A percentile compares a stretch with the other conserved stretches of the same genome.
Evolutionary conservation across 2,329 filamentous ascomycete genomes (phyloP).

Genomic region (Aspergillus transmontanensis): DNA sequence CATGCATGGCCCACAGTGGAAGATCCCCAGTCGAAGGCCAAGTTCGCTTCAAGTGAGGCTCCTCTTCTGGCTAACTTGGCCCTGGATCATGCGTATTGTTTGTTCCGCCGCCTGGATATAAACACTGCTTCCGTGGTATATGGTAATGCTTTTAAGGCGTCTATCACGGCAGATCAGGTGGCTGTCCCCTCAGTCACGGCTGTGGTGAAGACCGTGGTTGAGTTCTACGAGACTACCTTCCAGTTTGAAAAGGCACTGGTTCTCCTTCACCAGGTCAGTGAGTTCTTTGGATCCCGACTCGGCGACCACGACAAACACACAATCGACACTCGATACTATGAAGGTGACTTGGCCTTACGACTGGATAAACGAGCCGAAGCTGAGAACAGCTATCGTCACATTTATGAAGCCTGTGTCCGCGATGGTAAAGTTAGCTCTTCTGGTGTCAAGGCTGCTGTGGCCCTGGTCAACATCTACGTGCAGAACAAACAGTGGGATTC

Average conservation of each 20-base stretch:
- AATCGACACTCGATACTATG: slow-evolving; percentile 51
- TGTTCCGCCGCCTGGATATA: slow-evolving; percentile 37
- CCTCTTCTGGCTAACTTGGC: slow-evolving; percentile 35
- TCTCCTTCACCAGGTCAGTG: slow-evolving; percentile 34
- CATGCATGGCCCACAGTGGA: slow-evolving; percentile 37
- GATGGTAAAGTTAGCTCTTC: slow-evolving; percentile 37
- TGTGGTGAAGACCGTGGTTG: slow-evolving; percentile 38
- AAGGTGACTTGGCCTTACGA: slow-evolving; percentile 51
- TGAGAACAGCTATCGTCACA: slow-evolving; percentile 49
- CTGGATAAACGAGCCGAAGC: slow-evolving; percentile 38
- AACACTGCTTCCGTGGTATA: slow-evolving; percentile 33
- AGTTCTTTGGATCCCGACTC: slow-evolving; percentile 33
- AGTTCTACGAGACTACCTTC: slow-evolving; percentile 41
- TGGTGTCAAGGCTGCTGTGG: slow-evolving; percentile 50
- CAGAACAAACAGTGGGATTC: slow-evolving; percentile 48
- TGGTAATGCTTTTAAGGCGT: slow-evolving; percentile 37
- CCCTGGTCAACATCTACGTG: slow-evolving; percentile 50
- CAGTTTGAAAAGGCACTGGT: slow-evolving; percentile 36
- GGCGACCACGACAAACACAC: slow-evolving; percentile 46
- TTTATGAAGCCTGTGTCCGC: slow-evolving; percentile 41
- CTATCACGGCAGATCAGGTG: slow-evolving; percentile 34
- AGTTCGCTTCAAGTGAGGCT: slow-evolving; percentile 33
- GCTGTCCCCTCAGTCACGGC: slow-evolving; percentile 34
- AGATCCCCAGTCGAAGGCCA: slow-evolving; percentile 29
- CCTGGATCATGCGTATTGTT: slow-evolving; percentile 35